Evolutionary conservation across 2,329 filamentous ascomycete species (phyloP), one percentile per base, ranked within the genome.

Genomic region (Pseudocercospora fuligena): DNA sequence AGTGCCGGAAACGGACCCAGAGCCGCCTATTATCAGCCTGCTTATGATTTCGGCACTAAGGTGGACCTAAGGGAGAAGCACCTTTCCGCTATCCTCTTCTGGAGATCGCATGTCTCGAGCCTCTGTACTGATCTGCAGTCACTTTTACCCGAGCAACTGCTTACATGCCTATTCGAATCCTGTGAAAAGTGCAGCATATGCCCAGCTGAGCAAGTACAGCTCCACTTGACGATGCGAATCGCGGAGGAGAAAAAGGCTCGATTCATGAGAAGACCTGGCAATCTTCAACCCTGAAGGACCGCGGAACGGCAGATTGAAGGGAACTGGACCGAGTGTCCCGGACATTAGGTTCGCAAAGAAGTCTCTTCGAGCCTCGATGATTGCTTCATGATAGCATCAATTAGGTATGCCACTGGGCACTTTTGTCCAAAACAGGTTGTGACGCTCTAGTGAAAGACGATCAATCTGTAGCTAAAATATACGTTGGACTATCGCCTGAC

Each of bases 1-100:
- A 56, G 51, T 56, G 51, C 51, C 51, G 51, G 51, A 25, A 31
- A 56, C 51, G 51, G 51, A 56, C 51, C 51, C 51, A 56, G 27
- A 27, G 7, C 51, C 51, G 51, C 25, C 51, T 56, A 56, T 43
- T 43, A 25, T 54, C 25, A 54, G 25, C 27, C 51, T 29, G 51
- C 16, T 29, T 33, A 27, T 29, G 51, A n/a, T 56, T 31, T 31
- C 51, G 51, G 27, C 23, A 56, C 51, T 56, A 33, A 56, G 23
- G 16, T 56, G 16, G 14, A 56, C 23, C 11, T 12, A 51, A n/a
- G 49, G 25, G 14, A 16, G 14, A 27, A 11, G 6, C 23, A 14
- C 21, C 25, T 29, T 7, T n/a, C 49, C 49, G 14, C 25, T 29
- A 29, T 25, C 49, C 14, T 27, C 23, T 53, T 53, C 25, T 53